A percentile compares a stretch with the other conserved stretches of the same genome.
phyloP scores from a whole-genome alignment of 306 rosid genomes.

The Glycine latifolia region DNA sequence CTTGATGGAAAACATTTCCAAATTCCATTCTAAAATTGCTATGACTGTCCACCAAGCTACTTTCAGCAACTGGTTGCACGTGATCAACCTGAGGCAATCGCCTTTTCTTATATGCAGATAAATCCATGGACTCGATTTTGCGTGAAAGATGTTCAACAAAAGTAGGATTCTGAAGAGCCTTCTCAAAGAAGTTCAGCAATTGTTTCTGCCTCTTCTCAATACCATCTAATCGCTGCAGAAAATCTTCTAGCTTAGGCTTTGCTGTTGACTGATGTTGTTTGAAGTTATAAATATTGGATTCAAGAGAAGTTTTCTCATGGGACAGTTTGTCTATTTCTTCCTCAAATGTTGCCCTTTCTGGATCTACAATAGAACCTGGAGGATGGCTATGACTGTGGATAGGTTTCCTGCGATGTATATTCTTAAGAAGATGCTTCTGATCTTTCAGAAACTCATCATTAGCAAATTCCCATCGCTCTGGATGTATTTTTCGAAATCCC shows the following conservation, averaged over 20 bases:
- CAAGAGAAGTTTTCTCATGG: conserved; percentile 70
- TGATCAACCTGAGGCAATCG: conserved; percentile 75
- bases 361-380: conserved; percentile 77
- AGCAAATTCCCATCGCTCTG: conserved; percentile 96
- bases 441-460: conserved; percentile 92
- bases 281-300: conserved; percentile 64
- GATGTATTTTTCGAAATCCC: conserved; percentile 94
- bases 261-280: conserved; percentile 65
- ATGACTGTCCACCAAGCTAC: conserved; percentile 69
- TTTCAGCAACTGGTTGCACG: conserved; percentile 60
- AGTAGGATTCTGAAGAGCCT: conserved; percentile 74
- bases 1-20: conserved; percentile 81
- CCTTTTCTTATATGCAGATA: conserved; percentile 84
- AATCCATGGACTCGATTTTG: conserved; percentile 84
- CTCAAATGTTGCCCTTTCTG: conserved; percentile 87
- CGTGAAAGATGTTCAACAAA: conserved; percentile 71
- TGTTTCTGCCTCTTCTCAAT: conserved; percentile 77
- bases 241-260: conserved; percentile 70
- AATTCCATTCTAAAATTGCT: conserved; percentile 71
- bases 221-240: conserved; percentile 61
- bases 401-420: conserved; percentile 96
- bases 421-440: conserved; percentile 91
- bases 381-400: conserved; percentile 98
- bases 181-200: conserved; percentile 63
- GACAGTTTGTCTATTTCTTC: conserved; percentile 86